Conservation (phyloP, 345 rosid species). For the Eucalyptus curtisii region DNA sequence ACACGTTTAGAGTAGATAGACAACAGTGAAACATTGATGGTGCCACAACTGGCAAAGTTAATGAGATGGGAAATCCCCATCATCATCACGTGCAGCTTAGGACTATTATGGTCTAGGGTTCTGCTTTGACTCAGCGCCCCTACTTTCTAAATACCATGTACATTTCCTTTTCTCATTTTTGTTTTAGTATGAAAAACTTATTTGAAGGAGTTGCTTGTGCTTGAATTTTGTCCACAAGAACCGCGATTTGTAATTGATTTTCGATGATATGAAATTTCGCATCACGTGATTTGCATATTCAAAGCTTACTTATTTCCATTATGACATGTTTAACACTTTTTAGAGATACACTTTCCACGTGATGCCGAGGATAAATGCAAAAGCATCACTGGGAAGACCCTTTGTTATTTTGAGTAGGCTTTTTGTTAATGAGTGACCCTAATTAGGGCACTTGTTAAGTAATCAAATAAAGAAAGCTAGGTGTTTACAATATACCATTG, state of each 20-base stretch:
- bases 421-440: neutral
- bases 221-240: neutral
- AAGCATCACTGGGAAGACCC: neutral
- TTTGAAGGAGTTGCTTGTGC: neutral
- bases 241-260: neutral
- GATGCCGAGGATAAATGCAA: neutral
- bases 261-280: neutral
- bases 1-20: neutral
- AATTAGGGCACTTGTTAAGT: neutral
- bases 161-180: neutral
- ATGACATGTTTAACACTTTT: too few species aligned
- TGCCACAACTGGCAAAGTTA: neutral
- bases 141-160: neutral
- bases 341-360: neutral
- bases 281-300: accelerated
- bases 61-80: neutral
- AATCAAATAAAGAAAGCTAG: neutral
- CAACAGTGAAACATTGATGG: neutral
- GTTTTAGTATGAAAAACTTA: neutral
- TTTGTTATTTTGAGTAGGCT: neutral
- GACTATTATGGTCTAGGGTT: neutral
- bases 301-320: neutral
- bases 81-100: neutral
- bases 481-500: neutral
- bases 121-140: neutral